phyloP scores from a whole-genome alignment of 495 filamentous ascomycete species.

The Lasiosphaeria hispida region DNA sequence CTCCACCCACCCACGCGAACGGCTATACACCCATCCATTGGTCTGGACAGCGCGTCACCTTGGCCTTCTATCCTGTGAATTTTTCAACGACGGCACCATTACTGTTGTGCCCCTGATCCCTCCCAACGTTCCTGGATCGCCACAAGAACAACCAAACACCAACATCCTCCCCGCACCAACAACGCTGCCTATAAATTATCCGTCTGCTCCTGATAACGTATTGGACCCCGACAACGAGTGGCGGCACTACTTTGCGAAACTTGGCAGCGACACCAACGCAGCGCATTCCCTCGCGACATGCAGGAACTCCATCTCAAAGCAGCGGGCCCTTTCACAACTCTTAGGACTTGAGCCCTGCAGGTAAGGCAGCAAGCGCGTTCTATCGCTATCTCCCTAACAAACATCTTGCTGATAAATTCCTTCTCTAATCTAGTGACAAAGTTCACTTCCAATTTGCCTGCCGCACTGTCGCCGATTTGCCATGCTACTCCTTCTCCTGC shows the following conservation, averaged over 20 bases:
- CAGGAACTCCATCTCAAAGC: slow-evolving; percentile 3
- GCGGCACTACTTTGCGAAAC: slow-evolving; percentile 3
- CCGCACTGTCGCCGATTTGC: slow-evolving; percentile 1
- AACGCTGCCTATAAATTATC: no score
- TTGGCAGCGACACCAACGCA: not conserved
- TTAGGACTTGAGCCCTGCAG: not conserved
- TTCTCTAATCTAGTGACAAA: not conserved
- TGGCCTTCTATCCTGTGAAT: no score
- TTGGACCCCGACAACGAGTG: not conserved
- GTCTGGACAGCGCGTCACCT: slow-evolving; percentile 5
- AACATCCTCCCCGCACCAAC: not conserved
- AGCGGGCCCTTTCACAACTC: not conserved
- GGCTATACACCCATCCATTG: slow-evolving; percentile 9
- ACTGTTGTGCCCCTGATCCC: no score
- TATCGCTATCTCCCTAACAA: slow-evolving; percentile 1
- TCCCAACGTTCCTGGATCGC: no score
- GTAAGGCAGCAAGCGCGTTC: not conserved
- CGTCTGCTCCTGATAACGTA: slow-evolving; percentile 3
- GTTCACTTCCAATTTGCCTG: slow-evolving; percentile 3
- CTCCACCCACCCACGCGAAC: slow-evolving; percentile 7
- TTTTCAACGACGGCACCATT: slow-evolving; percentile 5
- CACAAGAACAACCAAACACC: not conserved
- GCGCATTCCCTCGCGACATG: not conserved
- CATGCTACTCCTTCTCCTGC: slow-evolving; percentile 3
- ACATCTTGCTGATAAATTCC: not conserved